A percentile compares a stretch with the other conserved stretches of the same genome.
Evolutionary conservation across 2,329 filamentous ascomycete genomes (phyloP).

Genomic region (Sordariomycetes sp.): DNA sequence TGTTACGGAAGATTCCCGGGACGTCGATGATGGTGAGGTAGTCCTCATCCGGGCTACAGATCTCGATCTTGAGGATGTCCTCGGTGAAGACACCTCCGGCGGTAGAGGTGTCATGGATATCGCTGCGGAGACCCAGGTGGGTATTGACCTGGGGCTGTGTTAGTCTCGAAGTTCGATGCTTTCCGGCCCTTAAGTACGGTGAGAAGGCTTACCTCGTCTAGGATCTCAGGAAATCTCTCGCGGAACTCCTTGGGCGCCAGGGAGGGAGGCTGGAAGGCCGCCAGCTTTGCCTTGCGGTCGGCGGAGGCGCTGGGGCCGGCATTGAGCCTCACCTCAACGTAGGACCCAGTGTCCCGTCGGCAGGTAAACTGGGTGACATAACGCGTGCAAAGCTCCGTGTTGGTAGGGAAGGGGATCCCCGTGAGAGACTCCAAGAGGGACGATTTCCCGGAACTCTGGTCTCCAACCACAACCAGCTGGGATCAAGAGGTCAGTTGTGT

Average conservation of each 20-base stretch:
- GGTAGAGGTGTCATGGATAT: neutral
- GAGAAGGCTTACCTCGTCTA: slow-evolving; percentile 11
- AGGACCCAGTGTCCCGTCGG: slow-evolving; percentile 6
- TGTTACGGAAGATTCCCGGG: slow-evolving; percentile 9
- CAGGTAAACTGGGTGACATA: slow-evolving; percentile 16
- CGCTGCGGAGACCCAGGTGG: slow-evolving; percentile 29
- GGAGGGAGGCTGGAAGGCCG: neutral
- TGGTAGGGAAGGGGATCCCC: slow-evolving; percentile 18
- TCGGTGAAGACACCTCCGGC: slow-evolving; percentile 13
- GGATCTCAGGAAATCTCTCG: slow-evolving; percentile 22
- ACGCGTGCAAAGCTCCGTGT: slow-evolving; percentile 17
- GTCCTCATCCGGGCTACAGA: slow-evolving; percentile 10
- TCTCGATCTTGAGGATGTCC: slow-evolving; percentile 11
- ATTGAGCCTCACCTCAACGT: slow-evolving; percentile 31
- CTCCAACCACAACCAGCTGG: slow-evolving; percentile 18
- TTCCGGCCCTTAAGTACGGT: neutral
- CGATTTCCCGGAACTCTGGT: slow-evolving; percentile 21
- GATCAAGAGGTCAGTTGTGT: neutral
- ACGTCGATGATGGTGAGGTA: slow-evolving; percentile 13
- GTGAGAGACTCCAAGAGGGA: slow-evolving; percentile 20
- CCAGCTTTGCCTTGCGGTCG: slow-evolving; percentile 7
- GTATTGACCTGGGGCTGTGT: slow-evolving; percentile 22
- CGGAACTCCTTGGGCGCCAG: slow-evolving; percentile 13
- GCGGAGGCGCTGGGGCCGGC: slow-evolving; percentile 13
- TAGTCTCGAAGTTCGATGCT: too few species aligned